Evolutionary conservation across 257 asterid genomes (phyloP).

Genomic region (Solanum ossicruentum): DNA sequence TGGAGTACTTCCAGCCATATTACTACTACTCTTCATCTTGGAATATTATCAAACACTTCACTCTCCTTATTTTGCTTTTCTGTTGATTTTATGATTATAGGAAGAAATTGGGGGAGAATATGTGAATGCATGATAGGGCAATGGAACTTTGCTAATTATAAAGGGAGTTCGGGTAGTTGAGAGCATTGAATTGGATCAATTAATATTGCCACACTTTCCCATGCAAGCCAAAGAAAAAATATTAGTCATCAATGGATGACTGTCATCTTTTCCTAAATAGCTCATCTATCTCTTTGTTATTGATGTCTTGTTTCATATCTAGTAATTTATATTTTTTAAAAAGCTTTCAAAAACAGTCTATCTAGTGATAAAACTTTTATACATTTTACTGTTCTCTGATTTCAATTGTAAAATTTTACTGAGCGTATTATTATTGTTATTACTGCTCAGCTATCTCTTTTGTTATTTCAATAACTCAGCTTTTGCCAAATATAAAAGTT

Average conservation of each 20-base stretch:
- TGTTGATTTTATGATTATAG: not conserved
- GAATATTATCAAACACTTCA: not conserved
- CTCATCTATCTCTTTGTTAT: not conserved
- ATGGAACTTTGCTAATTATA: not conserved
- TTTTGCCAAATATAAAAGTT: not conserved
- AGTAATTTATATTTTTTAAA: no score
- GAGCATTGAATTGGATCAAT: constrained; percentile 47
- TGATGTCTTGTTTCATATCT: no score
- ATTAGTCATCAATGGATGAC: not conserved
- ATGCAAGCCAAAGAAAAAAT: not conserved
- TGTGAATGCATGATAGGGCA: not conserved
- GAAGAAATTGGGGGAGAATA: not conserved
- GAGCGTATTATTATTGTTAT: no score
- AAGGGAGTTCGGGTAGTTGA: constrained; percentile 17
- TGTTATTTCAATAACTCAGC: not conserved
- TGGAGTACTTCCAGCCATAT: constrained; percentile 6
- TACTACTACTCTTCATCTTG: not conserved
- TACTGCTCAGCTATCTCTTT: not conserved
- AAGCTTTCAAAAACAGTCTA: no score
- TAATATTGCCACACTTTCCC: constrained; percentile 46
- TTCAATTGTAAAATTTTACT: no score
- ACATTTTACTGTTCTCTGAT: no score
- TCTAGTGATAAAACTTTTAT: no score
- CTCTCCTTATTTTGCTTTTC: not conserved
- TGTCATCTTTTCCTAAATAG: not conserved